Conservation (phyloP, 73 alveolate genomes). For the Durusdinium trenchii region DNA sequence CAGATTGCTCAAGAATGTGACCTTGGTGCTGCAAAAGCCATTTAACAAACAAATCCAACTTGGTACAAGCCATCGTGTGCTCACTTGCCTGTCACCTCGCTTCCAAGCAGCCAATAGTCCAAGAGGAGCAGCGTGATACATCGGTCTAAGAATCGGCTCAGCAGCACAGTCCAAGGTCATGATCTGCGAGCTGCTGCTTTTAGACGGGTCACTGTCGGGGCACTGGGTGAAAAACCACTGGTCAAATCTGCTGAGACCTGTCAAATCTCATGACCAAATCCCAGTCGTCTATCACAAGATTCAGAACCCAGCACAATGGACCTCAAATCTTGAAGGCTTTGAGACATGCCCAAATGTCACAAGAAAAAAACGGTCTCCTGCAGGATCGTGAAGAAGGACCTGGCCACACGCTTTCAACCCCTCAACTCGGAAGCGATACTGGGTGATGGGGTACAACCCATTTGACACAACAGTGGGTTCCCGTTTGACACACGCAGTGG, state of each 20-base stretch:
- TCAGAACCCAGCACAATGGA: neutral
- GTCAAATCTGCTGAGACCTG: neutral
- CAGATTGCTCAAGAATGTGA: slow-evolving; percentile 47
- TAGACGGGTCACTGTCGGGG: neutral
- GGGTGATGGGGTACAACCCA: no score
- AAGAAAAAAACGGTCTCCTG: slow-evolving; percentile 27
- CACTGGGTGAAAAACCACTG: neutral
- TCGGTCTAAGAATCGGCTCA: slow-evolving; percentile 62
- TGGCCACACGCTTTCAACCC: no score
- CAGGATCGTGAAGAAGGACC: slow-evolving; percentile 75
- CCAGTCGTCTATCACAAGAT: neutral
- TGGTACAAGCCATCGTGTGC: neutral
- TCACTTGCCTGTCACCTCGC: neutral
- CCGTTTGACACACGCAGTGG: no score
- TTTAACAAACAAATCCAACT: neutral
- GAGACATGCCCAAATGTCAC: slow-evolving; percentile 4
- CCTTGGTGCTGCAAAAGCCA: neutral
- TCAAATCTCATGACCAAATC: no score
- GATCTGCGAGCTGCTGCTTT: neutral
- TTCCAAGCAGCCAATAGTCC: slow-evolving; percentile 37
- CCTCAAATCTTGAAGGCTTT: neutral
- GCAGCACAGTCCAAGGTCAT: slow-evolving; percentile 75
- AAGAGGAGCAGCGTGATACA: slow-evolving; percentile 38
- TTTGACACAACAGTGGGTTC: no score
- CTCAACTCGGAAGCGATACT: no score